Percentiles rank a stretch among this genome's conserved stretches.
phyloP scores from a whole-genome alignment of 495 filamentous ascomycete genomes.

The Podospora fimiseda region DNA sequence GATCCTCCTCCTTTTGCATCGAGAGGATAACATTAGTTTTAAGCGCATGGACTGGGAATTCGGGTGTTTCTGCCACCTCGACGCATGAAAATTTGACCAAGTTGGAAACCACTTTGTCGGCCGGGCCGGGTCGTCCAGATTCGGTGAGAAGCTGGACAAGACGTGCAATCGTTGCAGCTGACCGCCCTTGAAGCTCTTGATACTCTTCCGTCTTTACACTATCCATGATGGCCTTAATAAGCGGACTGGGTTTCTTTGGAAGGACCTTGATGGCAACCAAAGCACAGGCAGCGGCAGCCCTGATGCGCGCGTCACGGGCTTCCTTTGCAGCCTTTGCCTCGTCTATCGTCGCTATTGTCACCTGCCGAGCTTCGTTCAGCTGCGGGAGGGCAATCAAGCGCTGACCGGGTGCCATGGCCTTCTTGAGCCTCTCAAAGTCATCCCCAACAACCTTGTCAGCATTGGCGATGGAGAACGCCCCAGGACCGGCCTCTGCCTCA shows the following conservation, averaged over 20 bases:
- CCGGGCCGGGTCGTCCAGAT: conserved; percentile 66
- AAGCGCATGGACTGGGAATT: conserved; percentile 71
- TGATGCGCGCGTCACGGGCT: conserved; percentile 77
- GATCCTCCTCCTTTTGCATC: conserved; percentile 92
- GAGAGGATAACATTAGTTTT: conserved; percentile 78
- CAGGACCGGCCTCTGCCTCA: conserved; percentile 79
- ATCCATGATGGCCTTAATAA: conserved; percentile 97
- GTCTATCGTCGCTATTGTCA: conserved; percentile 62
- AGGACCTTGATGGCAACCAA: conserved; percentile 76
- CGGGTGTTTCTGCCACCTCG: conserved; percentile 94
- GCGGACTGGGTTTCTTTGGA: conserved; percentile 81
- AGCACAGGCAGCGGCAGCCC: conserved; percentile 79
- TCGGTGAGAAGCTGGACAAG: conserved; percentile 82
- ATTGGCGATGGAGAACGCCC: conserved; percentile 79
- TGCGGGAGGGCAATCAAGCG: conserved; percentile 70
- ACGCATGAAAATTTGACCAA: conserved; percentile 94
- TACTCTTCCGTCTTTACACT: conserved; percentile 95
- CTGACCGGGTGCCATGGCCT: conserved; percentile 72
- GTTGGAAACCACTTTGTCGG: conserved; percentile 90
- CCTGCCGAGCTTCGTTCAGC: conserved; percentile 65
- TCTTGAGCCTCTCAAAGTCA: conserved; percentile 84
- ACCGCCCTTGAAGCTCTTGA: conserved; percentile 79
- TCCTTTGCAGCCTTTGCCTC: conserved; percentile 73
- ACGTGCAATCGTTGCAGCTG: conserved; percentile 70
- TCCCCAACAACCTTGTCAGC: conserved; percentile 76